These are phyloP conservation scores for Cylindrodendrum hubeiense DNA, from an alignment of 2,329 filamentous ascomycete genomes.

Conservation along the genomic window DNA sequence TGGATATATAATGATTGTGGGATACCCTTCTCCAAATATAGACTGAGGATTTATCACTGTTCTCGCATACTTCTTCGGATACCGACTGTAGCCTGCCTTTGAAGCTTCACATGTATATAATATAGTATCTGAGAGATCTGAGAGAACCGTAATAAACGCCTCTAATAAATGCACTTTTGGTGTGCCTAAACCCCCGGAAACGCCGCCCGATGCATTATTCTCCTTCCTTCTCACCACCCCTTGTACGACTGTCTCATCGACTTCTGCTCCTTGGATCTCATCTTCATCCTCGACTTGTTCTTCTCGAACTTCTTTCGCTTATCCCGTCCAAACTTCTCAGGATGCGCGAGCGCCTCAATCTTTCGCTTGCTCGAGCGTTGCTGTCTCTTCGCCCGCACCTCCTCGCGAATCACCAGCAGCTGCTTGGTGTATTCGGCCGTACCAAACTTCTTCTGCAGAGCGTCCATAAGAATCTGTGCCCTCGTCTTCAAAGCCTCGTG, in stretches of 20 bases:
- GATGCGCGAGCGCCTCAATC: conserved; percentile 86
- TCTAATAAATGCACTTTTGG: conserved; percentile 30
- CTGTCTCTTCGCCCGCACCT: conserved; percentile 78
- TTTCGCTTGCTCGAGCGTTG: conserved; percentile 85
- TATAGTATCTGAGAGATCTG: conserved; percentile 28
- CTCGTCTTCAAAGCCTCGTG: conserved; percentile 79
- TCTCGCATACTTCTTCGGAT: conserved; percentile 4
- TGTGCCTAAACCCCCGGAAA: conserved; percentile 36
- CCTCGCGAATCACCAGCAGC: conserved; percentile 78
- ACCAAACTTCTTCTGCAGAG: conserved; percentile 87
- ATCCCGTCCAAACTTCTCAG: conserved; percentile 80
- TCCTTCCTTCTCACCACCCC: conserved; percentile 46
- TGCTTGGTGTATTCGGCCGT: conserved; percentile 82
- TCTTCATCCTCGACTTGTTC: conserved; percentile 87
- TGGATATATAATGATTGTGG: conserved; percentile 20
- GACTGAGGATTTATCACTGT: conserved; percentile 5
- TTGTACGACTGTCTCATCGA: conserved; percentile 79
- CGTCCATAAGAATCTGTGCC: conserved; percentile 82
- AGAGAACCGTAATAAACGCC: conserved; percentile 35
- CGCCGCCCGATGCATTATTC: conserved; percentile 42
- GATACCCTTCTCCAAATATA: conserved; percentile 35
- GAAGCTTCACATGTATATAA: conserved; percentile 30
- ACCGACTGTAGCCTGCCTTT: background rate
- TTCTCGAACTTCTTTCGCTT: conserved; percentile 88
- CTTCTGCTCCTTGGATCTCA: conserved; percentile 79